Base-by-base conservation (phyloP, 257 asterid species). In the Fraxinus pennsylvanica region DNA sequence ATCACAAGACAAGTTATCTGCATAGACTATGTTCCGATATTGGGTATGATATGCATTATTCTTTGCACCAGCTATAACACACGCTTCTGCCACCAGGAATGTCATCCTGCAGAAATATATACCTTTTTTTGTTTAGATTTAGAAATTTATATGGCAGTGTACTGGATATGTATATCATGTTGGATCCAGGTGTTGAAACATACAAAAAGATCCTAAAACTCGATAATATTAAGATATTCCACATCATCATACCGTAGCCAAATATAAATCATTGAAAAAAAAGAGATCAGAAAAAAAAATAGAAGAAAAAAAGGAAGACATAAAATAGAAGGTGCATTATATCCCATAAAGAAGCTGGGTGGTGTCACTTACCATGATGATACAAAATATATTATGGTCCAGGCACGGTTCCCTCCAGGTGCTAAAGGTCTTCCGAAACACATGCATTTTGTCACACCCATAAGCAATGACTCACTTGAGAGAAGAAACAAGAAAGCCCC, bases 371-470 rank as follows among this genome's bases (percentile, higher is more conserved):
- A 94, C 96, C 97, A 94, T 77, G 98, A 94, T 6, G 88, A 80
- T 4, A 88, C 61, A 71, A 94, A 94, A 82, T 92, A 92, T 82
- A 94, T 91, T 52, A 94, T 94, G 79, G 97, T 76, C 98, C 98
- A 94, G 6, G 97, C 98, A 21, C 97, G 97, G 82, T 94, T 89
- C 76, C 90, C 88, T 30, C 97, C 97, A 2, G 98, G 98, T 36
- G 92, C 80, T 85, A 94, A 86, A 76, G 97, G 92, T 78, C 86
- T 87, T 75, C 98, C 97, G 13, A 94, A 91, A 77, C 98, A 92
- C 97, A 94, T 94, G 96, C 96, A 92, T 80, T 87, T 91, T 33
- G 98, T 92, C 82, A 94, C 94, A 25, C 92, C 94, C 97, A 96
- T 93, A 68, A 96, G 90, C 70, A 96, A 83, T 70, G 97, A 90